Base-by-base conservation (phyloP, 139 green algal genomes). In the Axilococcus clingmanii region DNA sequence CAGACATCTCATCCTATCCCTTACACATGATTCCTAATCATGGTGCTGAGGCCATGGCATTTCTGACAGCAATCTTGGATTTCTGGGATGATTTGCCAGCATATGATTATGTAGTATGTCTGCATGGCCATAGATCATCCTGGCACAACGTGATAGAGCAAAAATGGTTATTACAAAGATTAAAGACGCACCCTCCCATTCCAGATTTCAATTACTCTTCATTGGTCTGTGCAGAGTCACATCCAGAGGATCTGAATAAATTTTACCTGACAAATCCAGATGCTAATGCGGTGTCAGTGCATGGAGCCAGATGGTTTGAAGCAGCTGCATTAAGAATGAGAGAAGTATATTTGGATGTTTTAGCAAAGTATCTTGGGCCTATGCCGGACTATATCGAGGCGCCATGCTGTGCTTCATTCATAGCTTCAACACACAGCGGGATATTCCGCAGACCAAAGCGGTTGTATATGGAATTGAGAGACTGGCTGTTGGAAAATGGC, bases 401-500 rank as follows among this genome's bases (percentile, higher is more conserved):
- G 41, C 41, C 41, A 17, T 23, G 9, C 12, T 9, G 9, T 49
- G 41, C 41, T 9, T 23, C 41, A 12, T 49, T 49, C 12, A 32
- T 32, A 23, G 41, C 41, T 49, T n/a, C n/a, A n/a, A 35, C 41
- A 9, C 9, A 12, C 9, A 12, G 12, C 9, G 41, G 9, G 25
- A 49, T 49, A 23, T 17, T 19, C 9, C 9, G 41, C 9, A 30
- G 41, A 11, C 41, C 41, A 23, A 49, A 49, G 12, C 9, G 11
- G 41, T 49, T 49, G 9, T 49, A 35, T 32, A 32, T 49, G 12
- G 41, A 12, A 11, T 9, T 49, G 25, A 49, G 41, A 49, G 27
- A 49, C 41, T 49, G 41, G 41, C 9, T 49, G 41, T 32, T 49
- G 41, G 25, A 49, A 12, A 49, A 9, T 30, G n/a, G n/a, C n/a